Evolutionary conservation across 208 protist species (phyloP), one percentile per base, ranked within the genome.

Genomic region (Leishmania guyanensis): DNA sequence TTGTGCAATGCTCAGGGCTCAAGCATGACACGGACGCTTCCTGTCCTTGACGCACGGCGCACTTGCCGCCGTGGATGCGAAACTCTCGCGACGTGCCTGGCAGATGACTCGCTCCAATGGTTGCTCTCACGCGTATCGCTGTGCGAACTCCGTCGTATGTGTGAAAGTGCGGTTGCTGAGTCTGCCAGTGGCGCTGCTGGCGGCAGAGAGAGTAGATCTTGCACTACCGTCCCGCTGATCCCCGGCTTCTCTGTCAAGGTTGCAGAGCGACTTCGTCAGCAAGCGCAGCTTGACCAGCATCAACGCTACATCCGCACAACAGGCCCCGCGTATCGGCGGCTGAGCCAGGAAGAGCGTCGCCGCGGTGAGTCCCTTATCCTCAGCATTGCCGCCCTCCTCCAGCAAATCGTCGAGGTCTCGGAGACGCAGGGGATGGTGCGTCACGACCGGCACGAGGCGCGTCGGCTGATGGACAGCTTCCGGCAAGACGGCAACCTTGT

Each of bases 301-400:
- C 74, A 85, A 33, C 69, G 78, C n/a, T 83, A 85, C 75, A n/a
- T 77, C 60, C 1, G 43, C 48, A 66, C 64, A 46, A 87, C 83
- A 58, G 83, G 86, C 46, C 75, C 75, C 3, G 74, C 75, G 16
- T 89, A 83, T 70, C 79, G 86, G 3, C 53, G 20, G 6, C 83
- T 89, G 2, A 60, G 46, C n/a, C 66, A 75, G 8, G 91, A 94
- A 71, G 85, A 91, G 73, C 87, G 84, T 33, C 80, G 79, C 70
- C 84, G 87, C 39, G 89, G 81, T 33, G 87, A 86, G 39, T 82
- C 82, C 33, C 68, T 89, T 22, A 86, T 94, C 51, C 43, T 84
- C 4, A 88, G 89, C 76, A 91, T 94, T 85, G 87, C 87, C 1
- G 86, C 81, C 17, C 82, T 87, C 39, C 87, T 94, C 64, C 87